Evolutionary conservation across 2,329 filamentous ascomycete species (phyloP), one percentile per base, ranked within the genome.

Genomic region (Magnaporthiopsis poae): DNA sequence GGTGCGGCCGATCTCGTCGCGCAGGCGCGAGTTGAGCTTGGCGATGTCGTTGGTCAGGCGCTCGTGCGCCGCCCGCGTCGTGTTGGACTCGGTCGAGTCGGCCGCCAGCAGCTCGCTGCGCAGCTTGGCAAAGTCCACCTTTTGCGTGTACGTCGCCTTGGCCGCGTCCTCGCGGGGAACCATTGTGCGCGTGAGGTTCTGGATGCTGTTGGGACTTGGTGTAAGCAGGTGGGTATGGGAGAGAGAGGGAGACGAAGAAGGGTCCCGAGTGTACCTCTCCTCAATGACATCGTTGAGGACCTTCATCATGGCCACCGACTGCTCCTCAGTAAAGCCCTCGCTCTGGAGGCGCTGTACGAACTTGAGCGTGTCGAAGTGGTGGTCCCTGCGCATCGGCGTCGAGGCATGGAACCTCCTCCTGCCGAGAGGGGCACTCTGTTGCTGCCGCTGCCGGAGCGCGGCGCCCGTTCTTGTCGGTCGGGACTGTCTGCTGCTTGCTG

Each of bases 281-380:
- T 98, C 91, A 70, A 99, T 97, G 12, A 98, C 94, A 76, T 98
- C 93, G 78, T 92, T 93, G 59, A 99, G 82, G 8, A 98, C 91
- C 75, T 91, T 91, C 95, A 99, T 98, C 90, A 97, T 95, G n/a
- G 95, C 94, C 33, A 92, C 92, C 2, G 93, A 89, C 78, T 99
- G 95, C 71, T 93, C 90, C 77, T 98, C 94, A 31, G 92, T 96
- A 77, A 98, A 97, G 0, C 95, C 95, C 76, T 99, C 95, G 71
- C 86, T 86, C 76, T 94, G 88, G 60, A 99, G 82, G 65, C 91
- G 85, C 79, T 96, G 91, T 59, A 99, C 93, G 75, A 99, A 96
- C 80, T 96, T 97, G 69, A 99, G 85, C 0, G 95, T 99, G 78
- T 99, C 95, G 75, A 99, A 99, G 78, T 99, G 93, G 77, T 99